A percentile compares a stretch with the other conserved stretches of the same genome.
These are phyloP conservation scores for Ambrosia trifida DNA, from an alignment of 129 eudicot genomes.

Conservation along the genomic window DNA sequence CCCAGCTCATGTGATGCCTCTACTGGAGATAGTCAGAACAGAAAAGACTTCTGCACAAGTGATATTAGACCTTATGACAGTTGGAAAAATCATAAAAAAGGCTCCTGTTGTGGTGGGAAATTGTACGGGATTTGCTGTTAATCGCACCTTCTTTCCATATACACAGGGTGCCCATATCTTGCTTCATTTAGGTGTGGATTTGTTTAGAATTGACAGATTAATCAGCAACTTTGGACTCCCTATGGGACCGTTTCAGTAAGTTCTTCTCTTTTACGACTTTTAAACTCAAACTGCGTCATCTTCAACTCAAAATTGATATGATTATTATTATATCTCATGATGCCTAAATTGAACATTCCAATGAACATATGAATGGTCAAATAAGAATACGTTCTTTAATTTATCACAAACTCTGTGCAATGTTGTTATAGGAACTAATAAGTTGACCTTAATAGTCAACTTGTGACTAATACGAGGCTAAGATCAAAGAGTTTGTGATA, in stretches of 20 bases:
- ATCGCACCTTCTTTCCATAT: constrained; percentile 91
- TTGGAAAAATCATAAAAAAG: constrained; percentile 81
- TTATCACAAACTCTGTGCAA: too few relatives aligned
- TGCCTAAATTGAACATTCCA: too few relatives aligned
- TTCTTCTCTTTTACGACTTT: constrained; percentile 15
- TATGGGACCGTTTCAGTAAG: constrained; percentile 99
- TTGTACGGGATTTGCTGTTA: constrained; percentile 94
- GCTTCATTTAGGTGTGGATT: constrained; percentile 82
- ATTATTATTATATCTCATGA: too few relatives aligned
- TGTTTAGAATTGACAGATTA: constrained; percentile 77
- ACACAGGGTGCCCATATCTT: constrained; percentile 72
- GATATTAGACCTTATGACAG: constrained; percentile 84
- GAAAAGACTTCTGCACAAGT: constrained; percentile 96
- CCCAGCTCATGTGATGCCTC: constrained; percentile 97
- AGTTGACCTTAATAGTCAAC: too few relatives aligned
- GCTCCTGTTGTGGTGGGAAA: constrained; percentile 94
- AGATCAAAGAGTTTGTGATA: too few relatives aligned
- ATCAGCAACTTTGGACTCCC: constrained; percentile 88
- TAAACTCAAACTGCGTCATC: background rate
- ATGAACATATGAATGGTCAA: too few relatives aligned
- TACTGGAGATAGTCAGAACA: constrained; percentile 87
- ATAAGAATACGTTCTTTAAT: too few relatives aligned
- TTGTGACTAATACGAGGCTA: too few relatives aligned
- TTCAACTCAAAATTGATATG: background rate
- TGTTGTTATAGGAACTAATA: too few relatives aligned